Evolutionary conservation across 148 eudicot species (phyloP), one percentile per base, ranked within the genome.

Genomic region (Polygonum maritimum): DNA sequence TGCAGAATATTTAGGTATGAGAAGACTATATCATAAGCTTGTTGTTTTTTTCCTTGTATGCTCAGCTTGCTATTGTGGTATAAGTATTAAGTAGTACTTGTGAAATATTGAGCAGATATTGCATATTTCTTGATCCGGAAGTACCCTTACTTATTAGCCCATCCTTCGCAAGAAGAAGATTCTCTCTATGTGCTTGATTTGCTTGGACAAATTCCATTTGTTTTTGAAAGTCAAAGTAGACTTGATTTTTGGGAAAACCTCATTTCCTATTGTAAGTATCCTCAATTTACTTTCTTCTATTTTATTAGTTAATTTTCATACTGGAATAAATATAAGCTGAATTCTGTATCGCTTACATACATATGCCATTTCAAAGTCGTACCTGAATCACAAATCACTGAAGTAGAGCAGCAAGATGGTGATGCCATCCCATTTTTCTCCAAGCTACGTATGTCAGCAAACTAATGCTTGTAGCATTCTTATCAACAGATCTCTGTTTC

Each of bases 401-500:
- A 62, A 31, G 33, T 12, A 14, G 69, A 26, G 69, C 38, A 10
- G 33, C 39, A 12, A 4, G 40, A 62, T 33, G 69, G 69, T 31
- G 69, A 62, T 62, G 69, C 69, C 38, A 62, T 62, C 16, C 38
- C 69, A 26, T 62, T 62, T 62, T 22, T 62, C 36, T 62, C 39
- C 69, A 62, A 62, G 69, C 69, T 16, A 62, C 39, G 69, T 62
- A n/a, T n/a, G n/a, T n/a, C n/a, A n/a, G n/a, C n/a, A n/a, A n/a
- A n/a, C n/a, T n/a, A 3, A 21, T 54, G 18, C 16, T 63, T 39
- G 12, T 57, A 9, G 14, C 39, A 33, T 62, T 62, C 69, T 62
- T 33, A 63, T 63, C 38, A 33, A 31, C 39, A 33, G 31, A 33
- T 63, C 18, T 4, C n/a, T n/a, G n/a, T n/a, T n/a, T n/a, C n/a